Base-by-base conservation (phyloP, 129 eudicot genomes). In the Deinandra increscens region DNA sequence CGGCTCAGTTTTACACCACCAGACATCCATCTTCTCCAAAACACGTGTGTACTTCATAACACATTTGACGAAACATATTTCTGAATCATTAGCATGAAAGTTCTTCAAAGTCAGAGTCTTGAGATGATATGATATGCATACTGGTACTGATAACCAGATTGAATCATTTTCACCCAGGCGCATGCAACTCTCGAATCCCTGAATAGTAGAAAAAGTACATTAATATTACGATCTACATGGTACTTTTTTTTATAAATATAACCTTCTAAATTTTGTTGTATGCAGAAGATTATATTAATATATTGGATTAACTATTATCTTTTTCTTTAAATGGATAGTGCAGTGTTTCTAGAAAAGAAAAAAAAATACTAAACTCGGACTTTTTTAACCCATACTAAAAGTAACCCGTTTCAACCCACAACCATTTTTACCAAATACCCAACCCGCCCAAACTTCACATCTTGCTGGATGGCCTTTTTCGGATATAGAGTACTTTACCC, bases 141-240 rank as follows among this genome's bases (percentile, higher is more conserved):
- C 5, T 26, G 80, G 80, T 38, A 67, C 68, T 2, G 23, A 4
- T 50, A 63, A 15, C 64, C 69, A 69, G 43, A 22, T 59, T 31
- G n/a, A 38, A 68, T 60, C 37, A 9, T 46, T 60, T 60, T 10
- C 64, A 69, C 51, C 69, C 49, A 76, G 72, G 55, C 60, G 59
- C 71, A 75, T 69, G 42, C 45, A 36, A 11, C 55, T 63, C 14
- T 75, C 70, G 22, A 82, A 71, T 71, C 87, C 94, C 89, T 87
- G 54, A 13, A 73, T 55, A 15, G 37, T 20, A 72, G 36, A 34
- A 56, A 55, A 22, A 9, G 54, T 53, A 34, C 22, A 43, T 54
- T 29, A 43, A 41, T 17, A 41, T 18, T 12, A 60, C 34, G 41
- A 58, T 58, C 19, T 26, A 6, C 36, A 17, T 51, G 36, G 0